Evolutionary conservation across 2,329 filamentous ascomycete species (phyloP).

Genomic region (Hypocreales sp.): DNA sequence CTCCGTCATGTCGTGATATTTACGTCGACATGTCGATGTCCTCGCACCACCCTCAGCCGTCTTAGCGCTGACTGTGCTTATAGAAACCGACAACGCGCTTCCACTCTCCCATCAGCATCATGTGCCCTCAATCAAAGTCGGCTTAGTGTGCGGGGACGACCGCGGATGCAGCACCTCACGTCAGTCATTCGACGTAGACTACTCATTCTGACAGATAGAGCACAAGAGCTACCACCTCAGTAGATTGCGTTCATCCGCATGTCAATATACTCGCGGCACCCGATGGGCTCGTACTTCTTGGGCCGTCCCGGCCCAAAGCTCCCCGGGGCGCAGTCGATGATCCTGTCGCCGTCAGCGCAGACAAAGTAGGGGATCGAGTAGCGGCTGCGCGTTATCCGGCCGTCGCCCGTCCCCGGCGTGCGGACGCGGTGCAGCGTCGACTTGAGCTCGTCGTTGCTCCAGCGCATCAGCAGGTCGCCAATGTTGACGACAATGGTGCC

Average conservation of each 20-base stretch:
- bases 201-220: too few relatives aligned
- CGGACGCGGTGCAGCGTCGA: constrained; percentile 24
- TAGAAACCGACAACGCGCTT: too few relatives aligned
- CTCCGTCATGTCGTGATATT: too few relatives aligned
- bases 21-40: too few relatives aligned
- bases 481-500: constrained; percentile 22
- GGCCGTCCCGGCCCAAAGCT: constrained; percentile 25
- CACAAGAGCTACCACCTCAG: neutral
- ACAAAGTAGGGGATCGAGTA: constrained; percentile 49
- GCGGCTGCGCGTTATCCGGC: constrained; percentile 28
- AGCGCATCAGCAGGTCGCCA: constrained; percentile 21
- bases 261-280: constrained; percentile 12
- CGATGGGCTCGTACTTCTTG: constrained; percentile 31
- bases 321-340: constrained; percentile 35
- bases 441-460: constrained; percentile 19
- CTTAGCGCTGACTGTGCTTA: too few relatives aligned
- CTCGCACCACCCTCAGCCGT: too few relatives aligned
- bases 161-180: too few relatives aligned
- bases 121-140: too few relatives aligned
- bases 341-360: constrained; percentile 27
- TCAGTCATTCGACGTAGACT: too few relatives aligned
- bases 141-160: too few relatives aligned
- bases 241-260: constrained; percentile 11
- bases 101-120: too few relatives aligned
- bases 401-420: constrained; percentile 16